Evolutionary conservation across 139 green algal genomes (phyloP), one percentile per base, ranked within the genome.

Genomic region (Tetraselmis striata): DNA sequence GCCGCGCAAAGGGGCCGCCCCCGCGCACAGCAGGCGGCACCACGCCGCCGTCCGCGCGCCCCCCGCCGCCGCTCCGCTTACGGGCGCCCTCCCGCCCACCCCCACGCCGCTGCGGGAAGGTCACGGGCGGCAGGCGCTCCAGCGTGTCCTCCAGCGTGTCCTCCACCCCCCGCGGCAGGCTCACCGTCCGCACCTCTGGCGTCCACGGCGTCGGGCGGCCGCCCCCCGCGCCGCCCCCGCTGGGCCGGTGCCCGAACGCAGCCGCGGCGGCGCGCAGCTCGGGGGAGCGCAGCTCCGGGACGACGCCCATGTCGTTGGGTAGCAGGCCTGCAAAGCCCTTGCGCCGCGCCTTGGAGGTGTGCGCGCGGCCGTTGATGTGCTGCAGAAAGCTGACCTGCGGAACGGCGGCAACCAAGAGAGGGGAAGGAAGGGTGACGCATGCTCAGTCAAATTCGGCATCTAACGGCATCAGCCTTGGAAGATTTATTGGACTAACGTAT

Each of bases 301-400:
- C 75, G 32, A 81, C 58, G 32, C 78, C 78, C 26, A 30, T 30
- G 78, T 81, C 31, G 78, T 81, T 81, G 32, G 32, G 32, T 11
- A 81, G 78, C 25, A 81, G 78, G 2, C 78, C 78, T 18, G 78
- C 78, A 30, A 81, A 81, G 31, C 78, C 32, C 25, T 26, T 27
- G 32, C 32, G 32, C 2, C 32, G 27, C 22, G 32, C 78, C 31
- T 81, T 81, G 31, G 5, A 28, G 29, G 30, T 29, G 31, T 81
- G 78, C 31, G 78, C 78, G 26, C 28, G 26, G 78, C 78, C 78
- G 22, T 25, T 30, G 30, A 29, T 67, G 27, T 81, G 78, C 78
- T 81, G 78, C 11, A 29, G 26, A 18, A 77, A 77, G 2, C 26
- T 31, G 26, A 18, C 2, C n/a, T n/a, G n/a, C n/a, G n/a, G n/a